Evolutionary conservation across 73 alveolate genomes (phyloP).

Genomic region (Paramecium bursaria): DNA sequence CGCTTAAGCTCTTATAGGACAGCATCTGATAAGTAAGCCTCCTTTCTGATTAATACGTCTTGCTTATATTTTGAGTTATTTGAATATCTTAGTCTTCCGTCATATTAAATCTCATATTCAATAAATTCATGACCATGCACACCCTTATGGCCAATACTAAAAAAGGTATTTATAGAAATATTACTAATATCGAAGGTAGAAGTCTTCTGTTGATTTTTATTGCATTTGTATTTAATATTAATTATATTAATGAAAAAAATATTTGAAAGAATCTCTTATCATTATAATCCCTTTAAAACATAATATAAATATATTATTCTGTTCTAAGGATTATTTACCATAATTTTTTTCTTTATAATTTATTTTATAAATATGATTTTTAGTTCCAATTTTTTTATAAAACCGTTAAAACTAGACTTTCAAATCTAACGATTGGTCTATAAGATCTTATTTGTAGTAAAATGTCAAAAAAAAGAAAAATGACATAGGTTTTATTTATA

Average conservation of each 20-base stretch:
- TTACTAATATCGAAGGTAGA: conserved; percentile 65
- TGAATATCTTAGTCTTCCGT: conserved; percentile 97
- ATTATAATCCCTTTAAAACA: not conserved
- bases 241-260: not conserved
- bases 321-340: not conserved
- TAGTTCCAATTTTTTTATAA: not conserved
- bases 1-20: conserved; percentile 85
- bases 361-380: not conserved
- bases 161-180: not conserved
- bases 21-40: conserved; percentile 74
- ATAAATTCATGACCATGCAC: conserved; percentile 97
- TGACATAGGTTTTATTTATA: too few relatives aligned
- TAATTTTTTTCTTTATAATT: conserved; percentile 15
- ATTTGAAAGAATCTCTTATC: not conserved
- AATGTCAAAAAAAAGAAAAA: too few relatives aligned
- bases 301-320: too few relatives aligned
- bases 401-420: not conserved
- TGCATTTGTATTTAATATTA: not conserved
- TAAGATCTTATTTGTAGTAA: too few relatives aligned
- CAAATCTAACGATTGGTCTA: too few relatives aligned
- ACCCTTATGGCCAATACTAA: conserved; percentile 96
- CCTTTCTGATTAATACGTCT: conserved; percentile 91
- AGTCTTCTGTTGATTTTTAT: conserved; percentile 43
- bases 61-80: conserved; percentile 91
- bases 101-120: conserved; percentile 93